Evolutionary conservation across 192 early-diverging fungal species (phyloP).

Genomic region (Coemansia aciculifera): DNA sequence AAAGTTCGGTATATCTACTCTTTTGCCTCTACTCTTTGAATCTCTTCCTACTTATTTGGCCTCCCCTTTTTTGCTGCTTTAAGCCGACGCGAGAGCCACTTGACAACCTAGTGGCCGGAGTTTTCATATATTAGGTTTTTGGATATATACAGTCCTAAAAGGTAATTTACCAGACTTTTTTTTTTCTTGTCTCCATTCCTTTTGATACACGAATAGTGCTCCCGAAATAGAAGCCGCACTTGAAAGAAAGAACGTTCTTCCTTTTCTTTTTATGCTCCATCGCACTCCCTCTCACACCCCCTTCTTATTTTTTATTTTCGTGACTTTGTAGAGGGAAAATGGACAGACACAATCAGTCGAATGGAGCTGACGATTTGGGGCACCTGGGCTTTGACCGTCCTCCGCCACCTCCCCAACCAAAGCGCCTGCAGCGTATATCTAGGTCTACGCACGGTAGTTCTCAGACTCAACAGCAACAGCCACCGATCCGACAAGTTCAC

Average conservation of each 20-base stretch:
- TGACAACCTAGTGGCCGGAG: too few relatives aligned
- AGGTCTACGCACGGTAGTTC: conserved; percentile 17
- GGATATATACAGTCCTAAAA: background rate
- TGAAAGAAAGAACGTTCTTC: background rate
- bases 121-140: too few relatives aligned
- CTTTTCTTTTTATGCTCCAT: too few relatives aligned
- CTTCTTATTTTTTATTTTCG: background rate
- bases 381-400: conserved; percentile 40
- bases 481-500: conserved; percentile 1
- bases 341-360: conserved; percentile 27
- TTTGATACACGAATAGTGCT: too few relatives aligned
- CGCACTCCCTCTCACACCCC: too few relatives aligned
- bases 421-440: conserved; percentile 45
- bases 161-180: background rate
- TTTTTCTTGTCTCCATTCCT: too few relatives aligned
- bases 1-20: background rate
- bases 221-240: background rate
- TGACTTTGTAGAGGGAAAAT: conserved; percentile 22
- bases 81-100: background rate
- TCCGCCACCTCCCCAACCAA: conserved; percentile 31
- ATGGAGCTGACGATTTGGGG: conserved; percentile 18
- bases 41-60: background rate
- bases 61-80: background rate
- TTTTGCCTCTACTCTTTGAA: background rate
- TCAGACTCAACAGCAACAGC: conserved; percentile 19